These are phyloP conservation scores for Corylus americana DNA, from an alignment of 306 rosid genomes.

Conservation along the genomic window DNA sequence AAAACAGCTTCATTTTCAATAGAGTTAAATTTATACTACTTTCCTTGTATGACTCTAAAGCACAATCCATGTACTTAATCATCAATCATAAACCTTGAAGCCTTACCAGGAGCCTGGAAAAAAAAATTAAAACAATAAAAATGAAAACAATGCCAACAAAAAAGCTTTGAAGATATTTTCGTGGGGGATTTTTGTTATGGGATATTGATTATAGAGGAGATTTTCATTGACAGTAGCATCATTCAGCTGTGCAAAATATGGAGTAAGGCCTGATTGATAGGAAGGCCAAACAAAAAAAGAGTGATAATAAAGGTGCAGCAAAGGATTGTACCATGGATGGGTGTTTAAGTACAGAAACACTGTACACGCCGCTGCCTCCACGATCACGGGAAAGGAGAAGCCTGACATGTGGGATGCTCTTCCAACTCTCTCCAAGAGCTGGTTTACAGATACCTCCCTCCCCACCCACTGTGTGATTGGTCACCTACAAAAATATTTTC, in stretches of 20 bases:
- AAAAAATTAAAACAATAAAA: no score
- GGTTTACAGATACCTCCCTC: slow-evolving; percentile 79
- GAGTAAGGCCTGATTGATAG: neutral
- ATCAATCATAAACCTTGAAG: no score
- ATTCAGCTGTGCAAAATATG: neutral
- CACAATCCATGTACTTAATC: no score
- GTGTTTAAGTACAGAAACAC: slow-evolving; percentile 62
- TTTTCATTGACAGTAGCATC: neutral
- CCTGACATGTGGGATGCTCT: slow-evolving; percentile 76
- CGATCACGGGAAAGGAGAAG: slow-evolving; percentile 62
- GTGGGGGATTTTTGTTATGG: no score
- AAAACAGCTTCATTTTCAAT: no score
- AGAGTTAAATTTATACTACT: no score
- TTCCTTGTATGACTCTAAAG: no score
- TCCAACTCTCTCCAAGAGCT: slow-evolving; percentile 97
- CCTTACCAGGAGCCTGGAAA: no score
- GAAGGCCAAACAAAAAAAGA: neutral
- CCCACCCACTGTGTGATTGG: slow-evolving; percentile 89
- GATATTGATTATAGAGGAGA: neutral
- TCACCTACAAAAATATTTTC: slow-evolving; percentile 59
- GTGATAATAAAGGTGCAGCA: slow-evolving; percentile 19
- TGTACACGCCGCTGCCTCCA: slow-evolving; percentile 41
- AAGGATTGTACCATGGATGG: slow-evolving; percentile 59
- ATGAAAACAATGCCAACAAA: no score
- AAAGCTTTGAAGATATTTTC: no score